Percentiles rank a stretch among this genome's conserved stretches.
Evolutionary conservation across 495 filamentous ascomycete genomes (phyloP).

Genomic region (Penicillium coffeae): DNA sequence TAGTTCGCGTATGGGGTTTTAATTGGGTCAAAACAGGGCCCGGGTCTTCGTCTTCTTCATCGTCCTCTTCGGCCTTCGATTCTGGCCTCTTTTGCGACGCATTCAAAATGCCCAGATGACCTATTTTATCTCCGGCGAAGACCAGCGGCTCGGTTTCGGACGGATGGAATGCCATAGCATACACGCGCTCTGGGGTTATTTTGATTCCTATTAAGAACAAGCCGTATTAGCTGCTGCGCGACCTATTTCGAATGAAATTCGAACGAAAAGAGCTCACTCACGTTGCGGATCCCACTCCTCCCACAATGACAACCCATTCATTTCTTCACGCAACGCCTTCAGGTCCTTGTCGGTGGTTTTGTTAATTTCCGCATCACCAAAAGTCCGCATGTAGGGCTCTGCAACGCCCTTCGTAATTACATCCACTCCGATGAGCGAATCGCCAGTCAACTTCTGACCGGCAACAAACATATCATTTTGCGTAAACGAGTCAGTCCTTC

Average conservation of each 20-base stretch:
- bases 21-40: slow-evolving; percentile 78
- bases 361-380: slow-evolving; percentile 75
- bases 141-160: slow-evolving; percentile 78
- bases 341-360: slow-evolving; percentile 75
- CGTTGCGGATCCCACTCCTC: slow-evolving; percentile 73
- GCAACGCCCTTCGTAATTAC: slow-evolving; percentile 64
- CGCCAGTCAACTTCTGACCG: slow-evolving; percentile 58
- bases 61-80: slow-evolving; percentile 59
- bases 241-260: background rate
- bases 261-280: slow-evolving; percentile 29
- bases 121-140: slow-evolving; percentile 95
- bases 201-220: slow-evolving; percentile 67
- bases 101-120: slow-evolving; percentile 90
- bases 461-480: slow-evolving; percentile 76
- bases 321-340: slow-evolving; percentile 70
- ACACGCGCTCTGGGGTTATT: slow-evolving; percentile 85
- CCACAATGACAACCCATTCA: slow-evolving; percentile 77
- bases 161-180: slow-evolving; percentile 85
- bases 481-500: slow-evolving; percentile 67
- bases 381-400: slow-evolving; percentile 75
- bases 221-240: background rate
- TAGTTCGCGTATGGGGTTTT: slow-evolving; percentile 87
- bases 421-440: slow-evolving; percentile 43
- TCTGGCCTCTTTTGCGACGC: slow-evolving; percentile 65
- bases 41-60: slow-evolving; percentile 46